These are phyloP conservation scores for Mollisia scopiformis DNA, from an alignment of 2,329 filamentous ascomycete species.

Conservation along the genomic window DNA sequence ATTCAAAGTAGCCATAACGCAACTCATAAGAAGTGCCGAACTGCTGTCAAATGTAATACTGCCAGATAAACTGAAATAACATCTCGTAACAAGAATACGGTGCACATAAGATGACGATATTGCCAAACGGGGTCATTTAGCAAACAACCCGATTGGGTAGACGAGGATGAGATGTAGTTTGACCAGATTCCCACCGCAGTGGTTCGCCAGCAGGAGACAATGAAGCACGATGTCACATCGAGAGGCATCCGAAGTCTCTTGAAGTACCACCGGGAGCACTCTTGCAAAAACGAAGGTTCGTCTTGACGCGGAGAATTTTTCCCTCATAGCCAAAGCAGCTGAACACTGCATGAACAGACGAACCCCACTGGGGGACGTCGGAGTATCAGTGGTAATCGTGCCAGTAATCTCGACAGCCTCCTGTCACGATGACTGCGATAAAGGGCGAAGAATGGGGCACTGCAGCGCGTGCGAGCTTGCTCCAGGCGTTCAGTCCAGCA, in stretches of 20 bases:
- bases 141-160: background rate
- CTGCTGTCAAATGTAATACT: background rate
- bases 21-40: background rate
- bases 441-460: background rate
- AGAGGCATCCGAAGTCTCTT: too few species aligned
- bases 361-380: background rate
- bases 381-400: background rate
- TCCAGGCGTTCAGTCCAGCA: background rate
- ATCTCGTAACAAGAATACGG: background rate
- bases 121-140: background rate
- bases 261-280: background rate
- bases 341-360: background rate
- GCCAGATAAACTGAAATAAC: background rate
- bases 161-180: background rate
- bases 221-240: background rate
- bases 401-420: constrained; percentile 4
- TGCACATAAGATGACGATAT: background rate
- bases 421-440: background rate
- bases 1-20: background rate
- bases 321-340: background rate
- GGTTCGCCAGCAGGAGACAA: background rate
- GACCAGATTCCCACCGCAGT: background rate
- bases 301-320: background rate
- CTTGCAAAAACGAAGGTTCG: background rate
- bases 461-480: constrained; percentile 3